Evolutionary conservation across 2,329 filamentous ascomycete genomes (phyloP).

Genomic region (Cryphonectria nitschkei): DNA sequence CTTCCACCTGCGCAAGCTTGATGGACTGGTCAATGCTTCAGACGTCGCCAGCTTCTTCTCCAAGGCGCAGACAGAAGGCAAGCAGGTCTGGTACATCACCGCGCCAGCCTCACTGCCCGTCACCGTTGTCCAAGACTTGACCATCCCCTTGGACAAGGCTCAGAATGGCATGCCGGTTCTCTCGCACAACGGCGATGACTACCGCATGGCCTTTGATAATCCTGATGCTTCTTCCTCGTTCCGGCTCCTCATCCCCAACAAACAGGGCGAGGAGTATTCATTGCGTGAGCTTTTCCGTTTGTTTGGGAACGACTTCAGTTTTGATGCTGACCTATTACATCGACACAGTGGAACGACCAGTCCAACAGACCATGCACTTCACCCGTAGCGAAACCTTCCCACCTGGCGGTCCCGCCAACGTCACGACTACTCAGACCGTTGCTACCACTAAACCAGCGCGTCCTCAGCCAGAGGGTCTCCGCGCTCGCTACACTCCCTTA

Average conservation of each 20-base stretch:
- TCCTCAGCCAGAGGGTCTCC: slow-evolving; percentile 69
- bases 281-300: slow-evolving; percentile 12
- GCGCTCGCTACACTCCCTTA: slow-evolving; percentile 68
- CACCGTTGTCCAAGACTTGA: slow-evolving; percentile 65
- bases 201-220: slow-evolving; percentile 60
- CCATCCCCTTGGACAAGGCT: slow-evolving; percentile 61
- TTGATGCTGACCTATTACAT: slow-evolving; percentile 32
- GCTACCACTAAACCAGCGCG: slow-evolving; percentile 56
- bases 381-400: slow-evolving; percentile 44
- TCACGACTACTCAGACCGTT: slow-evolving; percentile 44
- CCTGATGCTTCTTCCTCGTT: slow-evolving; percentile 55
- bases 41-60: slow-evolving; percentile 60
- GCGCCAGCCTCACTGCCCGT: slow-evolving; percentile 72
- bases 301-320: slow-evolving; percentile 15
- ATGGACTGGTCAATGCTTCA: slow-evolving; percentile 45
- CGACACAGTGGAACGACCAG: slow-evolving; percentile 44
- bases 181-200: slow-evolving; percentile 66
- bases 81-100: slow-evolving; percentile 82
- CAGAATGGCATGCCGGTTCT: slow-evolving; percentile 58
- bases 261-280: slow-evolving; percentile 46
- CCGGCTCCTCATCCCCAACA: slow-evolving; percentile 64
- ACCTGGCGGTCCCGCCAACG: slow-evolving; percentile 30
- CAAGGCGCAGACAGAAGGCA: slow-evolving; percentile 64
- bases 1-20: slow-evolving; percentile 57
- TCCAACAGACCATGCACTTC: slow-evolving; percentile 67